Percentiles rank a stretch among this genome's conserved stretches.
These are phyloP conservation scores for Aleurites moluccanus DNA, from an alignment of 441 rosid genomes.

Conservation along the genomic window DNA sequence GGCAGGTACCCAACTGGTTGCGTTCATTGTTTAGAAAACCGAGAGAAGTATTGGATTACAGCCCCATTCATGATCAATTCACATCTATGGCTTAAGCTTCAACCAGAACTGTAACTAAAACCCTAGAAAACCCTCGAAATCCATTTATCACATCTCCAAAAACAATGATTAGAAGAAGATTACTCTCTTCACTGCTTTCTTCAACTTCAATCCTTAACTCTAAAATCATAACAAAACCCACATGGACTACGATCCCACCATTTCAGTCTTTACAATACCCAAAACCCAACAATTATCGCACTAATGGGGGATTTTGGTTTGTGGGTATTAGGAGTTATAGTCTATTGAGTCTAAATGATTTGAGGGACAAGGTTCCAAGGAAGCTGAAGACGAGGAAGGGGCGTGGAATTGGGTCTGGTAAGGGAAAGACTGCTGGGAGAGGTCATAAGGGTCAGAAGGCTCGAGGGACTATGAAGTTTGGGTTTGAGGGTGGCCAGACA, in stretches of 20 bases:
- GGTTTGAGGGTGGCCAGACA: slow-evolving; percentile 96
- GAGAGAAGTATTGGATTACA: no score
- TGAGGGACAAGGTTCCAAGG: slow-evolving; percentile 79
- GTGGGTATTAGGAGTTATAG: slow-evolving; percentile 57
- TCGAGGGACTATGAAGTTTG: slow-evolving; percentile 81
- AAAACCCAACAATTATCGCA: not conserved
- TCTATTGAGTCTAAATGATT: slow-evolving; percentile 76
- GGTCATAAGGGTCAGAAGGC: slow-evolving; percentile 97
- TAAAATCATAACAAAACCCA: slow-evolving; percentile 12
- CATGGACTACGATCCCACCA: slow-evolving; percentile 21
- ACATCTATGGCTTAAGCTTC: no score
- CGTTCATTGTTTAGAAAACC: no score
- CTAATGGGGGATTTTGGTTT: slow-evolving; percentile 20
- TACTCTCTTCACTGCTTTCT: slow-evolving; percentile 14
- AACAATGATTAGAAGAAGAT: slow-evolving; percentile 20
- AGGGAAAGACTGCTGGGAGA: slow-evolving; percentile 92
- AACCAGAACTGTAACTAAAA: not conserved
- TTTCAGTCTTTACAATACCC: slow-evolving; percentile 24
- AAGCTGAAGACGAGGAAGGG: slow-evolving; percentile 93
- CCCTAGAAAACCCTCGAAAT: not conserved
- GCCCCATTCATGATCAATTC: no score
- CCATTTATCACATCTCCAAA: not conserved
- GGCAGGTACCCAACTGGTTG: no score
- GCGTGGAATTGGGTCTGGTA: slow-evolving; percentile 94
- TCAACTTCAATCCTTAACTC: slow-evolving; percentile 13